These are phyloP conservation scores for Musa acuminata DNA, from an alignment of 176 grass and related monocot genomes.

Conservation along the genomic window DNA sequence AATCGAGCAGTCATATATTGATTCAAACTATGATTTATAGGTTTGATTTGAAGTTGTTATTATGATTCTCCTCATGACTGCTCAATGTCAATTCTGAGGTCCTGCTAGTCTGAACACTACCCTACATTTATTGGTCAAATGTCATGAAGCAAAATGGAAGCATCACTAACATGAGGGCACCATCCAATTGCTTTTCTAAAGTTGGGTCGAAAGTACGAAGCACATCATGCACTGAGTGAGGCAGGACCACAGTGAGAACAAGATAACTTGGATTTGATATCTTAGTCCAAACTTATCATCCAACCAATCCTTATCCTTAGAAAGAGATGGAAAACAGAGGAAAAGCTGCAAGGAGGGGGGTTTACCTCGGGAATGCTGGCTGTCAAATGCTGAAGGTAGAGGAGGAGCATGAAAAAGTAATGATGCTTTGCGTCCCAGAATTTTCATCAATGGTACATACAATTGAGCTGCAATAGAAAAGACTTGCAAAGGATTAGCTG, in stretches of 20 bases:
- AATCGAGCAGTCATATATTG: not conserved
- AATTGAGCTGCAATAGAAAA: too few species aligned
- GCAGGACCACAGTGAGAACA: too few species aligned
- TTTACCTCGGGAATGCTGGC: not conserved
- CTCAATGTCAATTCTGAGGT: too few species aligned
- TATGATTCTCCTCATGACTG: too few species aligned
- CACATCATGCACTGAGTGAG: not conserved
- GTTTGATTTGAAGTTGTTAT: too few species aligned
- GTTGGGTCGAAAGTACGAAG: not conserved
- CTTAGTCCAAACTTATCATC: not conserved
- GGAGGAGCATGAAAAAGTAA: not conserved
- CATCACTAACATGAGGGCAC: not conserved
- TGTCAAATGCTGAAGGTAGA: not conserved
- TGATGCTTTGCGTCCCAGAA: not conserved
- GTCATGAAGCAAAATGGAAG: not conserved
- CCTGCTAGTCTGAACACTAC: not conserved
- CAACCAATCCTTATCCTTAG: not conserved
- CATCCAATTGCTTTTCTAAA: not conserved
- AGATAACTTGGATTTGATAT: not conserved
- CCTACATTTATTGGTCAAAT: not conserved
- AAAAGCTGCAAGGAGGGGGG: not conserved
- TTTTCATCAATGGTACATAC: not conserved
- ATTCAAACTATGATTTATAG: too few species aligned
- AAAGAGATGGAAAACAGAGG: not conserved
- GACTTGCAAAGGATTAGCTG: not conserved